Base-by-base conservation (phyloP, 805 yeast species). In the Sporopachydermia lactativora region DNA sequence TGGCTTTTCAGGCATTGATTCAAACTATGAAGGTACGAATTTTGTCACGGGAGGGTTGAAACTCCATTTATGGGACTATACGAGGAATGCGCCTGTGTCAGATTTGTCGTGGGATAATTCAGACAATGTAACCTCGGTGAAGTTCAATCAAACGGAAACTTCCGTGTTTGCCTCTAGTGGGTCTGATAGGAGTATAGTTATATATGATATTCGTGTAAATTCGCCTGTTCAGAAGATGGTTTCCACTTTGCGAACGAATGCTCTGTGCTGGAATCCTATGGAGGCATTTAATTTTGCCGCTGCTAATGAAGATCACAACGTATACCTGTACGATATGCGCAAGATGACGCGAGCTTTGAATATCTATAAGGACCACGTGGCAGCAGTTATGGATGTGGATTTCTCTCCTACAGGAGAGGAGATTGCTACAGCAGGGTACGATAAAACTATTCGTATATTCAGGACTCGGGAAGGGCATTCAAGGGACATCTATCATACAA, bases 331-430 rank as follows among this genome's bases (percentile, higher is more conserved):
- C 75, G 99, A 92, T 62, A 89, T 94, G 96, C 71, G 99, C 57
- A 83, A 88, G 54, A 68, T 94, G 73, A 68, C 69, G 37, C 70
- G 83, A 42, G 79, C 96, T 1, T 58, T 80, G 39, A 88, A 86
- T 49, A 85, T 94, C 8, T 84, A 71, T 61, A 86, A 89, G 62
- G 97, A 86, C 60, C 99, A 92, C 59, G 96, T 89, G 34, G 80
- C 94, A 38, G 96, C 96, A 0, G 94, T 92, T 6, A 72, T 89
- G 76, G 95, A 83, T 57, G 76, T 92, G 35, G 98, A 92, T 61
- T 92, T 83, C 55, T 75, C 95, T 6, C 98, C 98, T 35, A 88
- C 97, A 1, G 99, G 99, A 50, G 86, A 86, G 56, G 97, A 89
- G 60, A 64, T 92, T 24, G 96, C 86, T 3, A 81, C 96, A 1